Base-by-base conservation (phyloP, 2,329 filamentous ascomycete species). In the Ceratocystis lukuohia region DNA sequence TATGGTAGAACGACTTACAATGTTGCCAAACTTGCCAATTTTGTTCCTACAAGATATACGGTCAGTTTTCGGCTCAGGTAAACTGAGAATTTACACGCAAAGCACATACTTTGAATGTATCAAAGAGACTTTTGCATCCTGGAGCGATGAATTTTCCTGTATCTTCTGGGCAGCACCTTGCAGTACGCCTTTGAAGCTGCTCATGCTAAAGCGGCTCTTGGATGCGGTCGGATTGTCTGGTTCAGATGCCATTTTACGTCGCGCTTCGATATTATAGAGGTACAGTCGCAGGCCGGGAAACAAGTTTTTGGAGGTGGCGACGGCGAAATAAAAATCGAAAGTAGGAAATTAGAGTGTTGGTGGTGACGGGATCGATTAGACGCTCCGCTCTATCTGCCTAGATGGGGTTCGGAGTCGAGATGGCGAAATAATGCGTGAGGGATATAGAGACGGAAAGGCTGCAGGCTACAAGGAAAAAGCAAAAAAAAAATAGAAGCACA, bases 11-110 rank as follows among this genome's bases (percentile, higher is more conserved):
- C 37, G 12, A 69, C 78, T 68, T 76, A 85, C 82, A 70, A 87
- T 70, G 70, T 87, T 87, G 50, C 75, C 81, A 62, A 87, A 75
- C 72, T 87, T 87, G 65, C 84, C 84, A 71, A 87, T 79, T 68
- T 85, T 78, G 70, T 86, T 73, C 65, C 76, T 77, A 25, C 20
- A 53, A 41, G n/a, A 46, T 68, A 61, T 7, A 57, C 22, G 30
- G 45, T 56, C 56, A 53, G 62, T 50, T 64, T 20, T 46, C 1
- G 12, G 20, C 20, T 45, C 33, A 12, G 37, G n/a, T 3, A 28
- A 33, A 15, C 28, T 57, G 48, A 28, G 48, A 12, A 12, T 22
- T 44, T 59, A 25, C 44, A 44, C 6, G 28, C 46, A 44, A 12
- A 20, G 70, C 41, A 68, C 73, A 48, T 71, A 84, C 83, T 86